Evolutionary conservation across 306 rosid genomes (phyloP).

Genomic region (Vigna unguiculata): DNA sequence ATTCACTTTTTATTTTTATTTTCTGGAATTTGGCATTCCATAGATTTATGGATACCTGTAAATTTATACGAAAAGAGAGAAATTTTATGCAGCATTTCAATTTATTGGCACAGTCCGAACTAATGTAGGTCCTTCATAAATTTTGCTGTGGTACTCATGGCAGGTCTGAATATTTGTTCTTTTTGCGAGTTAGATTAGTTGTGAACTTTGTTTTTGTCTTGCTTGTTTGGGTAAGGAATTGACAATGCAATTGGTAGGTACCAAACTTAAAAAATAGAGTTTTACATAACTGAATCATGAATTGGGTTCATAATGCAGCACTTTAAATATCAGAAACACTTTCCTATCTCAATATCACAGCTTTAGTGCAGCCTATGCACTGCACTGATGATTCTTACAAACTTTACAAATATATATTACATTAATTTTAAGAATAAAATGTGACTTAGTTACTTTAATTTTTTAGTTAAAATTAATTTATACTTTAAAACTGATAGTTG

Average conservation of each 20-base stretch:
- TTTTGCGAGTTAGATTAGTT: neutral
- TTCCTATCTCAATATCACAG: neutral
- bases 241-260: conserved; percentile 5
- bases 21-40: neutral
- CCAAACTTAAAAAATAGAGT: neutral
- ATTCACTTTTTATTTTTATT: neutral
- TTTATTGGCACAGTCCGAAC: neutral
- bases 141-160: conserved; percentile 12
- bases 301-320: neutral
- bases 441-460: no score
- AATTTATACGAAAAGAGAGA: neutral
- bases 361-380: neutral
- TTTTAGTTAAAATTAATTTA: no score
- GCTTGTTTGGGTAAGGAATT: conserved; percentile 12
- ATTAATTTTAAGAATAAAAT: no score
- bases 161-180: neutral
- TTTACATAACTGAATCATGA: neutral
- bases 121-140: neutral
- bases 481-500: no score
- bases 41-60: conserved; percentile 19
- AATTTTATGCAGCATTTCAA: conserved; percentile 40
- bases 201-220: neutral
- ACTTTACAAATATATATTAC: neutral
- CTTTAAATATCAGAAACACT: neutral
- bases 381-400: no score